Conservation (phyloP, 257 asterid species). For the Solanum peruvianum region DNA sequence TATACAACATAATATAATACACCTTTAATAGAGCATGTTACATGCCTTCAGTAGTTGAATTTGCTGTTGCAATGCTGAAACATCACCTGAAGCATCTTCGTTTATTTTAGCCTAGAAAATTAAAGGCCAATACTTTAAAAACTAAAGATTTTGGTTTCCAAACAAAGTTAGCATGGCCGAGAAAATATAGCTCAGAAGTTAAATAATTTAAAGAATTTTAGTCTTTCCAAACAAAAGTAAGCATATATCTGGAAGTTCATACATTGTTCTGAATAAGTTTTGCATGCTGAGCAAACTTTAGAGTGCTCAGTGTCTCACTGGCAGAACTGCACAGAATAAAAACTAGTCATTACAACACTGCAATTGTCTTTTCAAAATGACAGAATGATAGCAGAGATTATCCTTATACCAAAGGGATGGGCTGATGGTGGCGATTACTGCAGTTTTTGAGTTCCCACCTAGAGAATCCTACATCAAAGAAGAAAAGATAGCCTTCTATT, state of each 20-base stretch:
- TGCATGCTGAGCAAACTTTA: slow-evolving; percentile 87
- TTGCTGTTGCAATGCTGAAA: slow-evolving; percentile 61
- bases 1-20: slow-evolving; percentile 1
- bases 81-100: slow-evolving; percentile 80
- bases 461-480: slow-evolving; percentile 65
- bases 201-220: background rate
- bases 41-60: slow-evolving; percentile 65
- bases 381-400: background rate
- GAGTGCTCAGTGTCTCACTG: slow-evolving; percentile 70
- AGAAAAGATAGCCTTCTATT: background rate
- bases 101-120: slow-evolving; percentile 66
- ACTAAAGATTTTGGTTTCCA: background rate
- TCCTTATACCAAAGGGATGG: slow-evolving; percentile 57
- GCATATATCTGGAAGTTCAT: slow-evolving; percentile 3
- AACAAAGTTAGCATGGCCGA: background rate
- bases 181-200: background rate
- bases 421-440: slow-evolving; percentile 82
- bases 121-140: background rate
- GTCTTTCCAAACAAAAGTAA: background rate
- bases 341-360: background rate
- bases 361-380: background rate
- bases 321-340: slow-evolving; percentile 43
- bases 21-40: slow-evolving; percentile 32
- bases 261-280: slow-evolving; percentile 88
- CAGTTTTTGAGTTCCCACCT: slow-evolving; percentile 83